These are phyloP conservation scores for Neurospora crassa DNA, from an alignment of 2,329 filamentous ascomycete genomes.

Conservation along the genomic window DNA sequence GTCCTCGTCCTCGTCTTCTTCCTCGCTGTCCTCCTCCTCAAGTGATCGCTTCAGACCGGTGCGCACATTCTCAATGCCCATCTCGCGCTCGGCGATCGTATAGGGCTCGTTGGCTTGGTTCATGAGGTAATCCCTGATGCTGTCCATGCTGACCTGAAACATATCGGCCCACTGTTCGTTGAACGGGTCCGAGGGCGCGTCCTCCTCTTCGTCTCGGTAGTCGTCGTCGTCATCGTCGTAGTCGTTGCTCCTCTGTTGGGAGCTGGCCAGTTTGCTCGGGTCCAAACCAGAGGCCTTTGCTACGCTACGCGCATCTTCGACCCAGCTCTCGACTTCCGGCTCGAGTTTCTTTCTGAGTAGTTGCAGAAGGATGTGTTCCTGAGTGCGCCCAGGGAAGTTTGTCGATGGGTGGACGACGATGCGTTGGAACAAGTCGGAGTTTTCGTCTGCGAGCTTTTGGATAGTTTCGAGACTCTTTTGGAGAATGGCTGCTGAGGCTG, in stretches of 20 bases:
- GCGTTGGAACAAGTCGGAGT: conserved; percentile 57
- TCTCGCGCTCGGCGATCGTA: conserved; percentile 59
- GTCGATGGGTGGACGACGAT: conserved; percentile 69
- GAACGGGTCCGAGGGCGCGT: conserved; percentile 23
- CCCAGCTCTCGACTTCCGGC: conserved; percentile 64
- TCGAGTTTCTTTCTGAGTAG: conserved; percentile 78
- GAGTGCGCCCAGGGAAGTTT: conserved; percentile 60
- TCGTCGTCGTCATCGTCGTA: conserved; percentile 33
- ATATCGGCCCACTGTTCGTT: conserved; percentile 29
- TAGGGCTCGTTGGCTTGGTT: conserved; percentile 54
- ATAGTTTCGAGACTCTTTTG: conserved; percentile 60
- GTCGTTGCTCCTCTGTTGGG: conserved; percentile 13
- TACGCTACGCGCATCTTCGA: conserved; percentile 50
- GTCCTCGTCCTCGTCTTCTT: conserved; percentile 50
- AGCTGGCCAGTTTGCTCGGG: conserved; percentile 18
- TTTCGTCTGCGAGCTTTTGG: conserved; percentile 53
- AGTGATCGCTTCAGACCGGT: conserved; percentile 56
- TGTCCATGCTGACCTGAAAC: conserved; percentile 22
- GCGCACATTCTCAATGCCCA: conserved; percentile 58
- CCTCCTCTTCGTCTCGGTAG: conserved; percentile 30
- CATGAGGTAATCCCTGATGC: conserved; percentile 27
- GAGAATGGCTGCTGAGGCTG: conserved; percentile 62
- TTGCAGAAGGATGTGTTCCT: conserved; percentile 55
- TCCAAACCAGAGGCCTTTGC: conserved; percentile 26
- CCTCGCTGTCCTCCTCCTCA: conserved; percentile 42